Conservation (phyloP, 208 protist species). For the Leishmania lainsoni region DNA sequence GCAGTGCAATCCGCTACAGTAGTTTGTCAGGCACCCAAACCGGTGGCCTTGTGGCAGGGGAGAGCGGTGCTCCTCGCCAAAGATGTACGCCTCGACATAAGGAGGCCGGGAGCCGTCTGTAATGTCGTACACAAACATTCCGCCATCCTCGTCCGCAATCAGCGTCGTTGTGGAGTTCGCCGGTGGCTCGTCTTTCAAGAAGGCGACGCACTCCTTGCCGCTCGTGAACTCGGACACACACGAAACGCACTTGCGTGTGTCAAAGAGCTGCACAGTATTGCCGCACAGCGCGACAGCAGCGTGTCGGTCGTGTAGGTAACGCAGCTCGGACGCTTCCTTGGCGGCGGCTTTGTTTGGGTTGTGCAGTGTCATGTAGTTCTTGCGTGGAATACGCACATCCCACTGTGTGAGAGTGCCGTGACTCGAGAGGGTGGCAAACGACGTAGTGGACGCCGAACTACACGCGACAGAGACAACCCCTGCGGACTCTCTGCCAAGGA, state of each 20-base stretch:
- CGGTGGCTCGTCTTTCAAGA: conserved; percentile 29
- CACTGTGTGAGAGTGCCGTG: conserved; percentile 48
- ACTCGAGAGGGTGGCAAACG: conserved; percentile 58
- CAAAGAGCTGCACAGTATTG: conserved; percentile 40
- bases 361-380: conserved; percentile 38
- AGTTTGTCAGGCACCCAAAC: conserved; percentile 60
- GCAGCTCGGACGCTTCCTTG: conserved; percentile 51
- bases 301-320: conserved; percentile 45
- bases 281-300: conserved; percentile 54
- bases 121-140: conserved; percentile 49
- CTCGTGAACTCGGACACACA: conserved; percentile 39
- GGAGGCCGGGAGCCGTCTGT: conserved; percentile 11
- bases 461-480: conserved; percentile 57
- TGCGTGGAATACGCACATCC: conserved; percentile 52
- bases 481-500: conserved; percentile 34
- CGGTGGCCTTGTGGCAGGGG: neutral
- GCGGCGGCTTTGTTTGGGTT: conserved; percentile 13
- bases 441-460: conserved; percentile 20
- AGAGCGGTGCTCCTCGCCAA: conserved; percentile 27
- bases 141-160: conserved; percentile 69
- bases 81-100: conserved; percentile 41
- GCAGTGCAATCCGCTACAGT: conserved; percentile 40
- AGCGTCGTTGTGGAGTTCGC: conserved; percentile 26
- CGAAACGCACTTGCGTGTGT: conserved; percentile 38
- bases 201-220: conserved; percentile 41